These are phyloP conservation scores for Cercospora sesami DNA, from an alignment of 2,329 filamentous ascomycete species.

Conservation along the genomic window DNA sequence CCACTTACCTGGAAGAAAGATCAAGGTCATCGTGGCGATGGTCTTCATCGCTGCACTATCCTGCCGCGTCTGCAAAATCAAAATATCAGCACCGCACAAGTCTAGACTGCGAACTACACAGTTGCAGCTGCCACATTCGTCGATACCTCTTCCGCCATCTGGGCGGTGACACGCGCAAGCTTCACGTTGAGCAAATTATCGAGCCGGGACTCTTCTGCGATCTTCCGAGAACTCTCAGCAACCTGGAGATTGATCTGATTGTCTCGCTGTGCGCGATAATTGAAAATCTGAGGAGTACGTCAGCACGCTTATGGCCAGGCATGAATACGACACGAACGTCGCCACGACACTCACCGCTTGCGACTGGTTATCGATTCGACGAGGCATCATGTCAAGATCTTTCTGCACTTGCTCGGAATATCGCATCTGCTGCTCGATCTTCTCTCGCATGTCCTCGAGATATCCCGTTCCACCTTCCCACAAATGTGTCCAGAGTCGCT, in stretches of 20 bases:
- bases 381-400: slow-evolving; percentile 38
- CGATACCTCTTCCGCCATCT: slow-evolving; percentile 35
- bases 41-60: slow-evolving; percentile 50
- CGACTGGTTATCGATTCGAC: slow-evolving; percentile 40
- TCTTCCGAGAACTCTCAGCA: slow-evolving; percentile 37
- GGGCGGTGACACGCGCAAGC: slow-evolving; percentile 38
- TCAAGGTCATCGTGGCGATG: slow-evolving; percentile 47
- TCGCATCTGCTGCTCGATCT: slow-evolving; percentile 39
- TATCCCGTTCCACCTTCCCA: slow-evolving; percentile 39
- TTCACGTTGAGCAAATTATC: slow-evolving; percentile 40
- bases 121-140: background rate
- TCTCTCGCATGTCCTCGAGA: slow-evolving; percentile 40
- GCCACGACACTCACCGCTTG: slow-evolving; percentile 31
- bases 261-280: slow-evolving; percentile 38
- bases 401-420: slow-evolving; percentile 37
- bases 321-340: background rate
- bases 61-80: slow-evolving; percentile 28
- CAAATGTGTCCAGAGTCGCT: slow-evolving; percentile 33
- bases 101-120: background rate
- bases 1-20: slow-evolving; percentile 44
- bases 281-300: slow-evolving; percentile 34
- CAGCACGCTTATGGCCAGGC: background rate
- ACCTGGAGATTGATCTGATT: slow-evolving; percentile 39
- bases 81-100: background rate
- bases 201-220: slow-evolving; percentile 38